A percentile compares a stretch with the other conserved stretches of the same genome.
Evolutionary conservation across 345 rosid genomes (phyloP).

Genomic region (Arabis hirsuta): DNA sequence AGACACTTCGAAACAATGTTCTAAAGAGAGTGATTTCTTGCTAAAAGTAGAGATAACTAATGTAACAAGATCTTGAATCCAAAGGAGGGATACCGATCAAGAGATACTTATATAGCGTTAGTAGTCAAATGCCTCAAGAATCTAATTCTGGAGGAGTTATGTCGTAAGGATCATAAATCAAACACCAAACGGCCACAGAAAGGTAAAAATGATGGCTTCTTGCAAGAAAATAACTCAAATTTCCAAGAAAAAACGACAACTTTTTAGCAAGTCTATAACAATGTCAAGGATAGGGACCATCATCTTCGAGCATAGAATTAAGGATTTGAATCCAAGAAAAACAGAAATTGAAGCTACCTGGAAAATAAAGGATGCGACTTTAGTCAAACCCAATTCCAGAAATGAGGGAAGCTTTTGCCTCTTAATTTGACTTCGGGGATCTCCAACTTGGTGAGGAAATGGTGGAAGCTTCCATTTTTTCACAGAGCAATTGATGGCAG

Average conservation of each 20-base stretch:
- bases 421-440: background rate
- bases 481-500: background rate
- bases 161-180: conserved; percentile 4
- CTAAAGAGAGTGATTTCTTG: background rate
- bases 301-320: background rate
- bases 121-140: conserved; percentile 7
- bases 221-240: background rate
- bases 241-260: conserved; percentile 16
- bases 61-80: conserved; percentile 15
- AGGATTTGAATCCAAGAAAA: background rate
- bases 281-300: conserved; percentile 13
- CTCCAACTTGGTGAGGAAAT: background rate
- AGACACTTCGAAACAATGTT: background rate
- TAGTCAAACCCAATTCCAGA: conserved; percentile 30
- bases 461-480: conserved; percentile 32
- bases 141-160: background rate
- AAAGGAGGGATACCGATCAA: conserved; percentile 3
- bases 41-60: background rate
- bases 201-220: background rate
- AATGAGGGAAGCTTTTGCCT: background rate
- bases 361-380: conserved; percentile 24
- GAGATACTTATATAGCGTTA: background rate
- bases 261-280: background rate
- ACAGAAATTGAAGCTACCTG: conserved; percentile 17
- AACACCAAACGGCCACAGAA: conserved; percentile 1